Percentiles rank a stretch among this genome's conserved stretches.
phyloP scores from a whole-genome alignment of 2,329 filamentous ascomycete genomes.

The Monosporascus cannonballus region DNA sequence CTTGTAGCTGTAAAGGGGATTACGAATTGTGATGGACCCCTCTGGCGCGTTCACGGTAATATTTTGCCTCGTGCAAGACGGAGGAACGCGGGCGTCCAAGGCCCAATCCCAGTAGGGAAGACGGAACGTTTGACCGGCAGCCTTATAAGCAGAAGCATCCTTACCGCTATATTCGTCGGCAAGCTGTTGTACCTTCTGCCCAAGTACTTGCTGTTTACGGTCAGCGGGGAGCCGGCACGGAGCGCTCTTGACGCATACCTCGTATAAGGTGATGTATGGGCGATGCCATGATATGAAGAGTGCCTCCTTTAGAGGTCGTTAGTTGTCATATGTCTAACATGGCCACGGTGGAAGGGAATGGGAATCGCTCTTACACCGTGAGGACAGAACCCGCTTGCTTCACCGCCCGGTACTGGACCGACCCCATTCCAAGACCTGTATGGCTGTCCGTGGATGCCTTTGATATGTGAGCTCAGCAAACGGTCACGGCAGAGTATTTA shows the following conservation, averaged over 20 bases:
- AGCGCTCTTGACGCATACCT: conserved; percentile 32
- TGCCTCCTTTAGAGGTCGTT: conserved; percentile 32
- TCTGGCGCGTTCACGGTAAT: conserved; percentile 36
- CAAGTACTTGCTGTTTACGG: conserved; percentile 43
- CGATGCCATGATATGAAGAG: conserved; percentile 51
- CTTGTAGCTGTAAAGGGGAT: conserved; percentile 46
- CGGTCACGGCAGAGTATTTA: neutral
- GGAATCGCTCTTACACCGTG: conserved; percentile 32
- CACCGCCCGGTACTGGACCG: conserved; percentile 26
- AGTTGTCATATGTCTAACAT: neutral
- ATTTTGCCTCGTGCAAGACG: conserved; percentile 27
- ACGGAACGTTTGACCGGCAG: conserved; percentile 40
- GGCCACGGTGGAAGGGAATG: neutral
- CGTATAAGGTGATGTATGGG: conserved; percentile 47
- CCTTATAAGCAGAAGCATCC: conserved; percentile 30
- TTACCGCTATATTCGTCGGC: conserved; percentile 36
- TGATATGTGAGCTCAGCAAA: neutral
- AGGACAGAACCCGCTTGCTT: conserved; percentile 17
- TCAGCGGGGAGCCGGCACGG: conserved; percentile 4
- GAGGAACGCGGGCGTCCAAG: conserved; percentile 34
- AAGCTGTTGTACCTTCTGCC: conserved; percentile 38
- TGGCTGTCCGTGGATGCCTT: conserved; percentile 29
- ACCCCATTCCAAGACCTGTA: conserved; percentile 35
- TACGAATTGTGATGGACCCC: conserved; percentile 34
- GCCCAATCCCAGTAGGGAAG: conserved; percentile 53